These are phyloP conservation scores for Chiua virens DNA, from an alignment of 768 basidiomycete genomes.

Conservation along the genomic window DNA sequence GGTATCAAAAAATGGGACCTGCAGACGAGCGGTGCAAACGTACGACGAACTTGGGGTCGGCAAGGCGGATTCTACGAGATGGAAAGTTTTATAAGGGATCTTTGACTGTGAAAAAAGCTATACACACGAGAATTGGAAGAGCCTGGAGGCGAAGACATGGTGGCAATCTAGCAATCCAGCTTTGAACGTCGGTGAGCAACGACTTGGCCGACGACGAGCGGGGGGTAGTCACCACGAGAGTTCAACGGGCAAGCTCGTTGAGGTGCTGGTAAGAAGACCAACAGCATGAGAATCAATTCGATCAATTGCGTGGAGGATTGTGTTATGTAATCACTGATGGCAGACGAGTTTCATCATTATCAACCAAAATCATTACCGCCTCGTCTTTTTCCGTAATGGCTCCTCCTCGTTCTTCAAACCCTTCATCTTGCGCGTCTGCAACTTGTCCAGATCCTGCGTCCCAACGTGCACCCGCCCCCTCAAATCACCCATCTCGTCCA, in stretches of 20 bases:
- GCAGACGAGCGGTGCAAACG: not conserved
- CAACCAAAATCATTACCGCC: conserved; percentile 7
- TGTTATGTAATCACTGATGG: conserved; percentile 20
- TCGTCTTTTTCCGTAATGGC: conserved; percentile 14
- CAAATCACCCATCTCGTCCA: conserved; percentile 97
- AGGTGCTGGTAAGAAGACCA: conserved; percentile 1
- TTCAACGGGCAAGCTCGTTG: conserved; percentile 6
- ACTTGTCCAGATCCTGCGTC: conserved; percentile 81
- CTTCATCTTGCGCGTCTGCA: conserved; percentile 97
- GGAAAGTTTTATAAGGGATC: too few species aligned
- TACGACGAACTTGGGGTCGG: not conserved
- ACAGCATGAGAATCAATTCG: conserved; percentile 16
- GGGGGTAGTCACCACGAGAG: not conserved
- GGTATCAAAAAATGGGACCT: not conserved
- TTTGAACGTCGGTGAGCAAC: not conserved
- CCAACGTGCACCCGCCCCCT: conserved; percentile 87
- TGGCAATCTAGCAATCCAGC: conserved; percentile 8
- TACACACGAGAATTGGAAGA: not conserved
- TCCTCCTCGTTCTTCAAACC: conserved; percentile 54
- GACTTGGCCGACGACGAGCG: not conserved
- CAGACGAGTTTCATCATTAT: too few species aligned
- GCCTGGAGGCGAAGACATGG: not conserved
- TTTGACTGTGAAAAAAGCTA: not conserved
- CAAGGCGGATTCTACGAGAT: not conserved
- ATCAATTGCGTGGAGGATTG: conserved; percentile 4